Evolutionary conservation across 2,329 filamentous ascomycete species (phyloP), one percentile per base, ranked within the genome.

Genomic region (Trichoderma pleuroti): DNA sequence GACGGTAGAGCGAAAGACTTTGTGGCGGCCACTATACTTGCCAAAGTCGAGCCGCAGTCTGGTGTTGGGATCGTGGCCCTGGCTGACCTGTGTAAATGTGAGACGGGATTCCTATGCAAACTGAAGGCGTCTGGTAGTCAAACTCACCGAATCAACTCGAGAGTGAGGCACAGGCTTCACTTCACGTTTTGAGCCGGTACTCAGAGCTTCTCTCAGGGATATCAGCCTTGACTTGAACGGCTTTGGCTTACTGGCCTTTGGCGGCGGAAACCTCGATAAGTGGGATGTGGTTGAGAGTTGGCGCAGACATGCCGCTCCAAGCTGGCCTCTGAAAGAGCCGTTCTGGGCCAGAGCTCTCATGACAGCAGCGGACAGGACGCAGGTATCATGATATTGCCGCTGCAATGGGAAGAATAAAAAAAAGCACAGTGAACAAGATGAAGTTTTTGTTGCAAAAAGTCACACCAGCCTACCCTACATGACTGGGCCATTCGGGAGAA

Each of bases 41-140:
- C 57, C 68, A 66, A 70, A 26, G 49, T 77, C 75, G 9, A 78
- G 72, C 6, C 78, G 75, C 18, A 81, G 59, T 30, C 79, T 77
- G 24, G 78, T 75, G 28, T 76, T 76, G n/a, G 78, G 79, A 63
- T 81, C 80, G 72, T 80, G 78, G 8, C 78, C 79, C 26, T 78
- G 75, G 66, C 76, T 76, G 42, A 78, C 74, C 80, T 81, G 46
- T 52, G 21, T 52, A 12, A 24, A 42, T 52, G 65, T 63, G 34
- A 63, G 65, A 57, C n/a, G 7, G 12, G 3, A 26, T 26, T 5
- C 16, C 16, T 26, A 6, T 28, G 1, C 6, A 16, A n/a, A 11
- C 7, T 8, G 30, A 61, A 11, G 16, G 1, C 30, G 16, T 56
- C 8, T 28, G 1, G 39, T 10, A 34, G 46, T 4, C 1, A 14